phyloP scores from a whole-genome alignment of 495 filamentous ascomycete genomes.

The Aspergillus egyptiacus region DNA sequence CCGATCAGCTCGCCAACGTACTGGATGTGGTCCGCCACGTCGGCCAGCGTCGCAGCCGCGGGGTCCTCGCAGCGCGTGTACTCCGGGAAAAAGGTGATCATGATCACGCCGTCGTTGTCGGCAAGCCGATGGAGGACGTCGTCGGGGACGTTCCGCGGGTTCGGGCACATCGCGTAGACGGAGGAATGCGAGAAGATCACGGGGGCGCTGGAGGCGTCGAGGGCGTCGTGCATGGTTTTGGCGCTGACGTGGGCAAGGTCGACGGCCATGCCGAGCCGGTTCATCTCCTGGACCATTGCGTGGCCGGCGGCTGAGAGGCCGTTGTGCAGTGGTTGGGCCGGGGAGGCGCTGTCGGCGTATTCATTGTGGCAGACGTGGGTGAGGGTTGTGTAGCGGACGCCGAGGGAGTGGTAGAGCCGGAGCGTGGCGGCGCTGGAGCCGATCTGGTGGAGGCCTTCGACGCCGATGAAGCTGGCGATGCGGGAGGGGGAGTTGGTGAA shows the following conservation, averaged over 20 bases:
- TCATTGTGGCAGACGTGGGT: constrained; percentile 92
- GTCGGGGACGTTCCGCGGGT: constrained; percentile 56
- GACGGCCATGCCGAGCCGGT: constrained; percentile 47
- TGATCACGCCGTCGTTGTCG: constrained; percentile 50
- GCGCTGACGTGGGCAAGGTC: constrained; percentile 52
- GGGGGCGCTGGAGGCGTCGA: constrained; percentile 45
- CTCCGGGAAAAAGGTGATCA: constrained; percentile 62
- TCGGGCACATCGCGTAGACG: constrained; percentile 46
- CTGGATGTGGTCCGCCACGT: constrained; percentile 65
- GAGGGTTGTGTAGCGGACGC: constrained; percentile 86
- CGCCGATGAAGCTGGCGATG: constrained; percentile 66
- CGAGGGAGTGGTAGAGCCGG: constrained; percentile 65
- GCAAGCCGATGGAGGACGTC: constrained; percentile 51
- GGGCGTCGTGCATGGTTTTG: constrained; percentile 51
- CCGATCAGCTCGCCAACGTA: constrained; percentile 52
- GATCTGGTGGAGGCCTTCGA: constrained; percentile 94
- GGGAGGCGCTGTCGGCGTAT: constrained; percentile 75
- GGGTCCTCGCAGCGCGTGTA: constrained; percentile 57
- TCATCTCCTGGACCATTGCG: constrained; percentile 53
- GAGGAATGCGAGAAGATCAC: constrained; percentile 56
- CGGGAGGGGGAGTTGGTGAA: constrained; percentile 12
- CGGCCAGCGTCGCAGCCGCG: constrained; percentile 63
- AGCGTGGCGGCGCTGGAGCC: constrained; percentile 77
- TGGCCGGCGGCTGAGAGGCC: constrained; percentile 68
- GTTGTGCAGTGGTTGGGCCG: constrained; percentile 33